Evolutionary conservation across 106 monocot genomes (phyloP).

Genomic region (Dactylorhiza incarnata): DNA sequence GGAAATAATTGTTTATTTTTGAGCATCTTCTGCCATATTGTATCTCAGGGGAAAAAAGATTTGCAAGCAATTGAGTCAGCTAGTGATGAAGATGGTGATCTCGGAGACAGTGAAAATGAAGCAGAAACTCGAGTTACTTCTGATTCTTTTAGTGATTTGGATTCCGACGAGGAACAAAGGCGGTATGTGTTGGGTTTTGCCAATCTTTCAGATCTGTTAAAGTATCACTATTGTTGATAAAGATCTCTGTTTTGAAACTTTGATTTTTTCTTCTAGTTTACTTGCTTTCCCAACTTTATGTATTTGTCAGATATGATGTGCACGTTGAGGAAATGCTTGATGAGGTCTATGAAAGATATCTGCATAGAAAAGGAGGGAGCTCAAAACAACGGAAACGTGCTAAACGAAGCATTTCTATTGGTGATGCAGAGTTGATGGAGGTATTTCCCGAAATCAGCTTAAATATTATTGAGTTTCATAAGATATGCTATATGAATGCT

Average conservation of each 20-base stretch:
- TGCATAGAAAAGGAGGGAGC: constrained; percentile 54
- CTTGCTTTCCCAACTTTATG: background rate
- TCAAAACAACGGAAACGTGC: constrained; percentile 42
- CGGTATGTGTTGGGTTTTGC: constrained; percentile 26
- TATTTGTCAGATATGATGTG: constrained; percentile 43
- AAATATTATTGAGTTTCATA: too few relatives aligned
- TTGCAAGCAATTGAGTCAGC: constrained; percentile 54
- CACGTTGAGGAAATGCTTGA: constrained; percentile 70
- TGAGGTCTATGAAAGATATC: constrained; percentile 64
- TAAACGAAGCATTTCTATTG: constrained; percentile 24
- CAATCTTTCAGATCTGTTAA: background rate
- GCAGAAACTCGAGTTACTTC: constrained; percentile 9
- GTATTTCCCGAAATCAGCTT: constrained; percentile 5
- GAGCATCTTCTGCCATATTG: background rate
- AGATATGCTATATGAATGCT: too few relatives aligned
- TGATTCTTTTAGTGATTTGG: constrained; percentile 39
- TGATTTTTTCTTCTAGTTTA: background rate
- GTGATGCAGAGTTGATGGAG: constrained; percentile 40
- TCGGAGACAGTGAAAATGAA: constrained; percentile 60
- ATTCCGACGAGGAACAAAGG: constrained; percentile 70
- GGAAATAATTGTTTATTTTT: background rate
- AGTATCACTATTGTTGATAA: background rate
- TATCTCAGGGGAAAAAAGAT: constrained; percentile 64
- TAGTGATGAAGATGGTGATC: constrained; percentile 36
- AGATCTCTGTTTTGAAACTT: background rate